phyloP scores from a whole-genome alignment of 352 stramenopile species.

The Phytophthora melonis region DNA sequence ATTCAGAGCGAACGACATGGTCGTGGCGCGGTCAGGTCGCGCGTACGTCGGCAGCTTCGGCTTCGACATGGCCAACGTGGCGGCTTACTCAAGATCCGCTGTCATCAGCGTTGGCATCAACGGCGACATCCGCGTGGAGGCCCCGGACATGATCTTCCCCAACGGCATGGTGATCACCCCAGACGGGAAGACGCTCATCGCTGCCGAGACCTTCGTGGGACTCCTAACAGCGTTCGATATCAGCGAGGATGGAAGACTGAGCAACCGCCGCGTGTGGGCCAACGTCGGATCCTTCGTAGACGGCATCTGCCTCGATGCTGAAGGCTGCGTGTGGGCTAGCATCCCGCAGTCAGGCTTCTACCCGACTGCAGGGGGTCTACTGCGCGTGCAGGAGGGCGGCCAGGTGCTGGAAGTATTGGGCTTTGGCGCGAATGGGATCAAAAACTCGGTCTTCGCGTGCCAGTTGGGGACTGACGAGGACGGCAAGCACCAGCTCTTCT shows the following conservation, averaged over 20 bases:
- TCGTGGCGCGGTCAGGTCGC: slow-evolving; percentile 47
- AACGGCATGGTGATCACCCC: slow-evolving; percentile 74
- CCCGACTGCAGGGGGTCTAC: slow-evolving; percentile 47
- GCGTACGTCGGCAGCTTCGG: slow-evolving; percentile 69
- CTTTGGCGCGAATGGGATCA: slow-evolving; percentile 65
- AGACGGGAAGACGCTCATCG: slow-evolving; percentile 72
- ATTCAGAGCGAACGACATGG: slow-evolving; percentile 66
- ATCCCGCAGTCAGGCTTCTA: slow-evolving; percentile 60
- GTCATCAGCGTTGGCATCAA: slow-evolving; percentile 56
- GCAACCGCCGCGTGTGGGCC: slow-evolving; percentile 64
- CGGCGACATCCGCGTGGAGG: slow-evolving; percentile 50
- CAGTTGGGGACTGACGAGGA: slow-evolving; percentile 55
- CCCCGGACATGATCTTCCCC: slow-evolving; percentile 64
- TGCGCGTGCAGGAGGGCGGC: slow-evolving; percentile 63
- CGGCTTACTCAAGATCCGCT: slow-evolving; percentile 49
- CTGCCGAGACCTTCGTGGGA: slow-evolving; percentile 60
- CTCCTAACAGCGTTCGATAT: slow-evolving; percentile 69
- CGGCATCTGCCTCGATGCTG: slow-evolving; percentile 71
- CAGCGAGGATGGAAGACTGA: slow-evolving; percentile 46
- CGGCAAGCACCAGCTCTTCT: slow-evolving; percentile 62
- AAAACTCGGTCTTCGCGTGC: slow-evolving; percentile 58
- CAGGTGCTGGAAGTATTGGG: slow-evolving; percentile 54
- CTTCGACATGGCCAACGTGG: slow-evolving; percentile 50
- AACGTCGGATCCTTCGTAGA: slow-evolving; percentile 52
- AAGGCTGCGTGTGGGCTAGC: slow-evolving; percentile 68